Base-by-base conservation (phyloP, 1,284 basidiomycete species). In the Porogramme epimiltina region DNA sequence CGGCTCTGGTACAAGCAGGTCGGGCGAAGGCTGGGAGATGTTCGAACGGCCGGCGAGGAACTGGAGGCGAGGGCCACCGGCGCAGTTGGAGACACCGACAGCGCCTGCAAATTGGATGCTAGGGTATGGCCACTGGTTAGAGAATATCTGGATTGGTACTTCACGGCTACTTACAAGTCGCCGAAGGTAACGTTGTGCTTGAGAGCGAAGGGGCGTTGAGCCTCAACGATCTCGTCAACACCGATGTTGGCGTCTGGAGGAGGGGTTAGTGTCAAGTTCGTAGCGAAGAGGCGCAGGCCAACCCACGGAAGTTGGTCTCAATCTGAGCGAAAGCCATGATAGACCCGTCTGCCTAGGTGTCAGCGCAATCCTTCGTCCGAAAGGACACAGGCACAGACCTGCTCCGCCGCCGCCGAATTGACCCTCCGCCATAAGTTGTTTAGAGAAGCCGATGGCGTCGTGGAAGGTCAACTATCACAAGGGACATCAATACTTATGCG, bases 81-180 rank as follows among this genome's bases (percentile, higher is more conserved):
- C 60, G 54, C 67, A 69, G 59, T 67, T 67, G 19, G 58, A 55
- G 4, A 64, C 59, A n/a, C 62, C 66, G 43, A 68, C 61, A 3
- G 67, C 67, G 23, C 62, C 66, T 19, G 66, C 64, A 51, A 68
- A 66, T 43, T 66, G 64, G 40, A 68, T 66, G 51, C 63, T 66
- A 48, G 22, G 13, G 6, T 4, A 16, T 5, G 20, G 10, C 3
- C 33, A 19, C 25, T 16, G 44, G 10, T 20, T 5, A 4, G 40
- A 1, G 22, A 19, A 18, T n/a, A 31, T 10, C 16, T 19, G 15
- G 18, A 3, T 34, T 37, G 2, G 22, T 11, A 18, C 19, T 3
- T 40, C 11, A 19, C 11, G 20, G 0, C n/a, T n/a, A 60, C 62
- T 45, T 48, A 65, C 64, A 68, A 65, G 58, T 70, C 68, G 36